Conservation (phyloP, 2,329 filamentous ascomycete species). For the Lasiodiplodia citricola region DNA sequence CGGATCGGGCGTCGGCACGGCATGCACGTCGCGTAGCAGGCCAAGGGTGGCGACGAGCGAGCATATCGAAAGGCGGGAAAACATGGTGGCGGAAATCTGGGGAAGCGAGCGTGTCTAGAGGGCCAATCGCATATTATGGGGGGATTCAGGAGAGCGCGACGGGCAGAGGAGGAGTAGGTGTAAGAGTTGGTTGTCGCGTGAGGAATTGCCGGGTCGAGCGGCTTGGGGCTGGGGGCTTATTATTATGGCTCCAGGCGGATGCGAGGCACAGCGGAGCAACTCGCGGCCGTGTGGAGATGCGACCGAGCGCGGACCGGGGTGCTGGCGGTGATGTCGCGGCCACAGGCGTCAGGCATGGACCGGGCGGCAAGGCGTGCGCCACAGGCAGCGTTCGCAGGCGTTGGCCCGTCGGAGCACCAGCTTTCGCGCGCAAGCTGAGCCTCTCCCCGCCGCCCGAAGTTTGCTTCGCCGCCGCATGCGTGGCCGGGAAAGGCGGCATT, state of each 20-base stretch:
- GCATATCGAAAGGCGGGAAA: conserved; percentile 24
- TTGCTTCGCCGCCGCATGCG: no score
- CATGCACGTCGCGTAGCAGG: conserved; percentile 12
- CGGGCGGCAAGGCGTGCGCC: conserved; percentile 15
- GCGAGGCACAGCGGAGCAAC: conserved; percentile 12
- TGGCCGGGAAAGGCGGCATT: conserved; percentile 60
- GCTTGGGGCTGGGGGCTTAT: background rate
- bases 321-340: conserved; percentile 16
- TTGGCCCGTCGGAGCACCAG: background rate
- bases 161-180: background rate
- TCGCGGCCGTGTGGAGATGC: conserved; percentile 22
- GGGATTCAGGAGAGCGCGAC: background rate
- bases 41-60: conserved; percentile 15
- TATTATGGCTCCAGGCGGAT: conserved; percentile 8
- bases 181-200: conserved; percentile 21
- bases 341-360: conserved; percentile 19
- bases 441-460: background rate
- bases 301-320: conserved; percentile 13
- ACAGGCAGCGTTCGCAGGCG: background rate
- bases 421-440: background rate
- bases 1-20: conserved; percentile 2
- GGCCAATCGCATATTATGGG: conserved; percentile 13
- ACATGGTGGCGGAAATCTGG: conserved; percentile 16
- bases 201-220: conserved; percentile 23
- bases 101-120: conserved; percentile 9